phyloP scores from a whole-genome alignment of 495 filamentous ascomycete species.

The Neurospora terricola region DNA sequence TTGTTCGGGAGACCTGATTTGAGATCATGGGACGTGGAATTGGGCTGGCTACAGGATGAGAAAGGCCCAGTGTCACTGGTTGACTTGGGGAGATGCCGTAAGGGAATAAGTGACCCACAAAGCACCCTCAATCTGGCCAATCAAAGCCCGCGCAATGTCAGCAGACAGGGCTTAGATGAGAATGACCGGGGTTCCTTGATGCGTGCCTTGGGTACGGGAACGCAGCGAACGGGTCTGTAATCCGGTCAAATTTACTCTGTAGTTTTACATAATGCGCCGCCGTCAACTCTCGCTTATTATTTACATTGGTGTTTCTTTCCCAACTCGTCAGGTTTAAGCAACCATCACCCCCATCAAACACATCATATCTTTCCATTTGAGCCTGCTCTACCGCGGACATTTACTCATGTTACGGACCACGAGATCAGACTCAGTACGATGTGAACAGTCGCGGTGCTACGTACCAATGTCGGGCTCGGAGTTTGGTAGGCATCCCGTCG shows the following conservation, averaged over 20 bases:
- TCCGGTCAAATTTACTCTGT: neutral
- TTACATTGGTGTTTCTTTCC: neutral
- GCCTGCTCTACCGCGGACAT: neutral
- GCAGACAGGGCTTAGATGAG: slow-evolving; percentile 12
- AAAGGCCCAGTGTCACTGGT: neutral
- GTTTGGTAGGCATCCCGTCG: neutral
- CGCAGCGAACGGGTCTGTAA: neutral
- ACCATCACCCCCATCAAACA: neutral
- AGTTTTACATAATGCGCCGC: neutral
- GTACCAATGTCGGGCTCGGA: neutral
- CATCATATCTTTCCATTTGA: neutral
- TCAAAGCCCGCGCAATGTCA: slow-evolving; percentile 19
- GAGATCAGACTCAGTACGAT: neutral
- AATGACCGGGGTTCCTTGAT: neutral
- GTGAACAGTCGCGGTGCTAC: neutral
- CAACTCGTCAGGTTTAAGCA: neutral
- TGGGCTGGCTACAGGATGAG: neutral
- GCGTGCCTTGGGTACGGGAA: neutral
- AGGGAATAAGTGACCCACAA: slow-evolving; percentile 6
- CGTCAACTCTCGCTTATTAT: neutral
- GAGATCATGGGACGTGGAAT: neutral
- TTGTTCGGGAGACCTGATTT: neutral
- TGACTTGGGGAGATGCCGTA: neutral
- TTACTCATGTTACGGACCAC: neutral
- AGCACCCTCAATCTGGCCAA: slow-evolving; percentile 3